Base-by-base conservation (phyloP, 2,329 filamentous ascomycete genomes). In the Ceratocystis eucalypticola region DNA sequence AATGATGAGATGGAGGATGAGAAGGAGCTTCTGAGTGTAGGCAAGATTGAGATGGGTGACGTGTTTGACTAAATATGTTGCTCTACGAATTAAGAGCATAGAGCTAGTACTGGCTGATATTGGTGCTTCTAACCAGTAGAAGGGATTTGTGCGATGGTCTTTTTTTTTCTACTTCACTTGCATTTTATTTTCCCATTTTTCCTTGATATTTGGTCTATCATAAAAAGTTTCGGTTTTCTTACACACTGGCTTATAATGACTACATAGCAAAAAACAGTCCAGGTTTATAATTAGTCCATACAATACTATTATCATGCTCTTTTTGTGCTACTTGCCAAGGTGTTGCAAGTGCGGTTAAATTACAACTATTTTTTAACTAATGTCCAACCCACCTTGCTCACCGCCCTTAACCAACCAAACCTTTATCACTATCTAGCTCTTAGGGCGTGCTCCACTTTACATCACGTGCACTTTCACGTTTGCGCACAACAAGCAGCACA, bases 1-100 rank as follows among this genome's bases (percentile, higher is more conserved):
- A 91, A 89, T 73, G 94, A 99, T 75, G 94, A 99, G 78, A 79
- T 85, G 41, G 94, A 99, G 73, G 94, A 99, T 76, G 91, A 96
- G 79, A 88, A 85, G 76, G 94, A 99, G 79, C 86, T 99, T 69
- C 96, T 91, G 92, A 94, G 89, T 74, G 88, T 99, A 62, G 94
- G 94, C 5, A 92, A 88, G 76, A 86, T 96, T 62, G 93, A 97
- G 74, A 62, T 68, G 61, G 67, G 66, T 45, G 68, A 66, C n/a
- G 67, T 68, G 48, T 69, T 69, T 67, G 67, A 69, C 33, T 69
- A 68, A 28, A 33, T 37, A 3, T n/a, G 4, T 17, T 61, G 44
- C 30, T 37, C 28, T 33, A n/a, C 3, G 28, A 5, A 3, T 41
- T 8, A 62, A 45, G 6, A 28, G 17, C 22, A 46, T 62, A n/a